phyloP scores from a whole-genome alignment of 2,329 filamentous ascomycete species.

The Venturia nashicola region DNA sequence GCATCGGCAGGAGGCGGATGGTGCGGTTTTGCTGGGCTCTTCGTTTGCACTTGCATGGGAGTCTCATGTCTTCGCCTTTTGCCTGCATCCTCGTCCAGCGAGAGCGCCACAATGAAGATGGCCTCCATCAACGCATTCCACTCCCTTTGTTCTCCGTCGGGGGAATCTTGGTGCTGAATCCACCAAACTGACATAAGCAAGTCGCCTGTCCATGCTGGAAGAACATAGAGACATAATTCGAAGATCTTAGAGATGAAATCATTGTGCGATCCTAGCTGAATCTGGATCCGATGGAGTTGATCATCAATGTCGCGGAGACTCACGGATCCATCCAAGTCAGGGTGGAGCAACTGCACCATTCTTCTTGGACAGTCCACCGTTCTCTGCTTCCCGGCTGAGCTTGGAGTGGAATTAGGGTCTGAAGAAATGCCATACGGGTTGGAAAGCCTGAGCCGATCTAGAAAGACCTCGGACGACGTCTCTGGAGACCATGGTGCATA shows the following conservation, averaged over 20 bases:
- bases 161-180: constrained; percentile 20
- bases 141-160: constrained; percentile 16
- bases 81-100: constrained; percentile 4
- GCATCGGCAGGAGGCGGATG: neutral
- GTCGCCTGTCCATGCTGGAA: constrained; percentile 24
- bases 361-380: constrained; percentile 18
- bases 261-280: constrained; percentile 20
- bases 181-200: constrained; percentile 27
- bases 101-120: constrained; percentile 25
- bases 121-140: constrained; percentile 29
- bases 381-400: constrained; percentile 22
- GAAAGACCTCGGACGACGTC: constrained; percentile 17
- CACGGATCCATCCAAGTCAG: constrained; percentile 18
- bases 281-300: constrained; percentile 20
- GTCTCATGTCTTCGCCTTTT: neutral
- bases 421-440: constrained; percentile 14
- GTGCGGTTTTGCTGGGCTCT: neutral
- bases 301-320: constrained; percentile 22
- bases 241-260: constrained; percentile 20
- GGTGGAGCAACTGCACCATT: constrained; percentile 16
- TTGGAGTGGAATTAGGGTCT: constrained; percentile 15
- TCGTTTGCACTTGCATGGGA: constrained; percentile 10
- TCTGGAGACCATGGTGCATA: constrained; percentile 25
- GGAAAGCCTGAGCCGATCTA: constrained; percentile 15
- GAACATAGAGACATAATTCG: constrained; percentile 19